These are phyloP conservation scores for Vanrija pseudolonga DNA, from an alignment of 1,284 basidiomycete species.

Conservation along the genomic window DNA sequence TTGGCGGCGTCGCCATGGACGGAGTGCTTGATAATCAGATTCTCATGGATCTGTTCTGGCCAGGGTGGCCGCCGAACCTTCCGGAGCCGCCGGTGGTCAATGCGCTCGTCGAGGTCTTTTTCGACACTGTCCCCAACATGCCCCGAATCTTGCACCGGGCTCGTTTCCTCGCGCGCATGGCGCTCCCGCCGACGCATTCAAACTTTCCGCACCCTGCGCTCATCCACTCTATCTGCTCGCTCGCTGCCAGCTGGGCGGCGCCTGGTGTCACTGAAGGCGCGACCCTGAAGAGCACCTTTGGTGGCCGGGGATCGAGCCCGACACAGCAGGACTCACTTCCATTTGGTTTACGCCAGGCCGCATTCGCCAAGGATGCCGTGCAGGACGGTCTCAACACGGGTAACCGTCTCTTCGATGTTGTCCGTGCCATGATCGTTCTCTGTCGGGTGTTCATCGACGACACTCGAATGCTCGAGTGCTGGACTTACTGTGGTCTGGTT, in stretches of 20 bases:
- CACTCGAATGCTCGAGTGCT: conserved; percentile 48
- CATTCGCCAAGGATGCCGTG: conserved; percentile 41
- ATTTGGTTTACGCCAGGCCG: conserved; percentile 36
- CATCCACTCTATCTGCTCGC: conserved; percentile 51
- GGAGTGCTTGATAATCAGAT: conserved; percentile 34
- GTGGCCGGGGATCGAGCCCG: neutral
- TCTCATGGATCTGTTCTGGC: conserved; percentile 47
- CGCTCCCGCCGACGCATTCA: conserved; percentile 50
- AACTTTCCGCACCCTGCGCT: conserved; percentile 51
- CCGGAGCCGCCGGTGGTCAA: conserved; percentile 47
- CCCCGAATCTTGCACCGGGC: conserved; percentile 45
- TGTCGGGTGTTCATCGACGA: conserved; percentile 46
- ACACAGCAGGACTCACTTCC: conserved; percentile 4
- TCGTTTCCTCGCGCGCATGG: conserved; percentile 48
- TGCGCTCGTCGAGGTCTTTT: conserved; percentile 46
- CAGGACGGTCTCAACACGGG: conserved; percentile 43
- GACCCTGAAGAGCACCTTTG: neutral
- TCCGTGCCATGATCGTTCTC: conserved; percentile 46
- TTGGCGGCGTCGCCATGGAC: conserved; percentile 6
- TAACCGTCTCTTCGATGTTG: conserved; percentile 43
- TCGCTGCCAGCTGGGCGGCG: conserved; percentile 39
- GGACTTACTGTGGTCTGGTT: conserved; percentile 44
- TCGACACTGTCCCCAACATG: conserved; percentile 42
- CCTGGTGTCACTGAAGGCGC: conserved; percentile 2
- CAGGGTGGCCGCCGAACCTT: conserved; percentile 46